These are phyloP conservation scores for Flaveria floridana DNA, from an alignment of 140 eudicot species.

Conservation along the genomic window DNA sequence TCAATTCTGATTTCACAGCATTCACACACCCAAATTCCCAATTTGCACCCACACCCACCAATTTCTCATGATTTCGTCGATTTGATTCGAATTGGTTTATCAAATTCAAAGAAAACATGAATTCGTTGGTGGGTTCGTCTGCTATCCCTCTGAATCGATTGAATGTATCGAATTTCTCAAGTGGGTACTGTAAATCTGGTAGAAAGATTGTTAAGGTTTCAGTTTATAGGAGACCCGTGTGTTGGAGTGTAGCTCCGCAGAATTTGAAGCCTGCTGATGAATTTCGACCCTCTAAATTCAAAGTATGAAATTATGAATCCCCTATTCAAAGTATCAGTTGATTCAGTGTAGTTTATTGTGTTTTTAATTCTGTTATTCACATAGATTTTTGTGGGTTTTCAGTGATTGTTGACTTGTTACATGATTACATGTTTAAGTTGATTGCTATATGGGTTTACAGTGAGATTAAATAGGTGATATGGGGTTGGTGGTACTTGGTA, in stretches of 20 bases:
- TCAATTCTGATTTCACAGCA: not conserved
- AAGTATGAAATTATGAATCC: constrained; percentile 51
- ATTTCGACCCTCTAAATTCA: constrained; percentile 41
- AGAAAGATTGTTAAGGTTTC: constrained; percentile 18
- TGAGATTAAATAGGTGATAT: not conserved
- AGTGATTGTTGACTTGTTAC: constrained; percentile 6
- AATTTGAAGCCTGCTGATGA: constrained; percentile 50
- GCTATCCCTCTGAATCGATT: constrained; percentile 31
- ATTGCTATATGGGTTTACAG: not conserved
- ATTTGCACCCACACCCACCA: constrained; percentile 16
- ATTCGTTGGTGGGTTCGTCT: constrained; percentile 46
- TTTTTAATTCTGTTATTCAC: not conserved
- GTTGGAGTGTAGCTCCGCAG: constrained; percentile 61
- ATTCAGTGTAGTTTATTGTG: not conserved
- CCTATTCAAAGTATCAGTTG: not conserved
- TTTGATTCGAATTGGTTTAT: not conserved
- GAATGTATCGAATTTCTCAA: constrained; percentile 31
- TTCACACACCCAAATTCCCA: not conserved
- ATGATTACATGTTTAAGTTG: not conserved
- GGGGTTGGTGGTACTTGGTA: constrained; percentile 4
- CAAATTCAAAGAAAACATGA: constrained; percentile 36
- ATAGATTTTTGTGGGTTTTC: constrained; percentile 2
- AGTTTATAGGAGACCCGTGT: constrained; percentile 37
- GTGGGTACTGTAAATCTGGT: constrained; percentile 29
- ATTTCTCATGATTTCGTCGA: constrained; percentile 30